A percentile compares a stretch with the other conserved stretches of the same genome.
Evolutionary conservation across 2,329 filamentous ascomycete genomes (phyloP).

Genomic region (Monilinia polystroma): DNA sequence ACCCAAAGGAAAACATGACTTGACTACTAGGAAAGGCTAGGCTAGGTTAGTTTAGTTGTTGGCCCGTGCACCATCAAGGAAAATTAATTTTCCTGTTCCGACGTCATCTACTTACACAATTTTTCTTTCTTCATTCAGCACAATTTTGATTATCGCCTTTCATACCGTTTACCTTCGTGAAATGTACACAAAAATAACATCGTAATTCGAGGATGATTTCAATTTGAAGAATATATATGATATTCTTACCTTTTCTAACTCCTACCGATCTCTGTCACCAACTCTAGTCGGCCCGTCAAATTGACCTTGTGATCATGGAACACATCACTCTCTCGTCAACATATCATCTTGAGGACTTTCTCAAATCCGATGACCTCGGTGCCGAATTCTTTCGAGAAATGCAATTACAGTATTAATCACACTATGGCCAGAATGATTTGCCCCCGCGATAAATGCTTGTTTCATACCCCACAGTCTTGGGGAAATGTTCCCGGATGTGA

Average conservation of each 20-base stretch:
- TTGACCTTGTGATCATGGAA: conserved; percentile 15
- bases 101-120: background rate
- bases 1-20: background rate
- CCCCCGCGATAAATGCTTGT: conserved; percentile 2
- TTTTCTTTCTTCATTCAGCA: background rate
- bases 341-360: background rate
- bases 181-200: no score
- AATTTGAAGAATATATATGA: background rate
- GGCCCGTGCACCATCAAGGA: background rate
- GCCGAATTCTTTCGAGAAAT: background rate
- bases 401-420: background rate
- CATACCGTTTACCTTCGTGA: background rate
- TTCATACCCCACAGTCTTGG: conserved; percentile 7
- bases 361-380: conserved; percentile 6
- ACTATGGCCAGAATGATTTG: background rate
- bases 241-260: background rate
- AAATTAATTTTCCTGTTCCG: background rate
- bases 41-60: background rate
- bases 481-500: background rate
- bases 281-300: conserved; percentile 8
- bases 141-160: background rate
- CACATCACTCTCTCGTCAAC: background rate
- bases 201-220: background rate
- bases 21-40: no score
- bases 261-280: background rate